A percentile compares a stretch with the other conserved stretches of the same genome.
phyloP scores from a whole-genome alignment of 2,329 filamentous ascomycete genomes.

The Dichotomopilus funicola region DNA sequence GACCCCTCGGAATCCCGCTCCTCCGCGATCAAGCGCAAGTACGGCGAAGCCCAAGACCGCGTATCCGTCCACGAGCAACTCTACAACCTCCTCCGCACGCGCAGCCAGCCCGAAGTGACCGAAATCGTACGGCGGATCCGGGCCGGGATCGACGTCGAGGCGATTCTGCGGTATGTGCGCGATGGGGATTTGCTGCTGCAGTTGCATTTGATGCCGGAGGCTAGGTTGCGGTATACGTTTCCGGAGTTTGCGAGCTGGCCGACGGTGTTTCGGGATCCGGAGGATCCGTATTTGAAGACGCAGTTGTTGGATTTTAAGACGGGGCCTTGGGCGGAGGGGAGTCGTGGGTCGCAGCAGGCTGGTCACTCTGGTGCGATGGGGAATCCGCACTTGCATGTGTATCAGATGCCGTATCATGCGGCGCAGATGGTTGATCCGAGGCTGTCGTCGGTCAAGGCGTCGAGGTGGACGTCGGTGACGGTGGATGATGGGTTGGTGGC shows the following conservation, averaged over 20 bases:
- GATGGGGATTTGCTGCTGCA: conserved; percentile 8
- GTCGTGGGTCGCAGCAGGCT: not conserved
- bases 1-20: conserved; percentile 3
- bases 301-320: conserved; percentile 1
- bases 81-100: conserved; percentile 2
- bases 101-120: not conserved
- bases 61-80: conserved; percentile 6
- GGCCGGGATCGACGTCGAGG: conserved; percentile 1
- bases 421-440: conserved; percentile 22
- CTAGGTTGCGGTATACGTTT: conserved; percentile 3
- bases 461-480: conserved; percentile 25
- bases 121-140: conserved; percentile 7
- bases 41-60: conserved; percentile 2
- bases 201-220: conserved; percentile 4
- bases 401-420: conserved; percentile 20
- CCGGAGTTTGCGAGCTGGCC: conserved; percentile 11
- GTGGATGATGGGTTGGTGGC: conserved; percentile 24
- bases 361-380: not conserved
- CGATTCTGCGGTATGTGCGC: conserved; percentile 4
- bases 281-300: conserved; percentile 3
- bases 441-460: conserved; percentile 19
- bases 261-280: conserved; percentile 4
- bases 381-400: not conserved
- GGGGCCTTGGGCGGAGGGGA: not conserved
- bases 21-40: conserved; percentile 6